Percentiles rank a stretch among this genome's conserved stretches.
phyloP scores from a whole-genome alignment of 139 green algal genomes.

The Chlamydomonas sp. region DNA sequence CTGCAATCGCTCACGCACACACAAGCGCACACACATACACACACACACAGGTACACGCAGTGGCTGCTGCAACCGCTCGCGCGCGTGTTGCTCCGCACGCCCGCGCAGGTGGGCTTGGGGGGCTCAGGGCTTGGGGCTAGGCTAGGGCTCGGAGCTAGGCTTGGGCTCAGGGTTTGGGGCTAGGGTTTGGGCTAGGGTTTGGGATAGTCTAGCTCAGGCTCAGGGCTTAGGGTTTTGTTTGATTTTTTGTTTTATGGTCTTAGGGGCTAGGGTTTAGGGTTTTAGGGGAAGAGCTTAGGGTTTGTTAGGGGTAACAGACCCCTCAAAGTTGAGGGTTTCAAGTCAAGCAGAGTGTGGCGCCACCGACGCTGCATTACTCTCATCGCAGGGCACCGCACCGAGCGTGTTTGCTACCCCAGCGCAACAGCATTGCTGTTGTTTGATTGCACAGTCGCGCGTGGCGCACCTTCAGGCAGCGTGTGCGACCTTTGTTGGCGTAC shows the following conservation, averaged over 20 bases:
- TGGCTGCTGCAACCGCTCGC: slow-evolving; percentile 9
- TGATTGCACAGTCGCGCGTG: no score
- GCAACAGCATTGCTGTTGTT: no score
- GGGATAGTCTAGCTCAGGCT: neutral
- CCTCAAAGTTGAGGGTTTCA: no score
- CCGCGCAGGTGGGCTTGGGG: slow-evolving; percentile 7
- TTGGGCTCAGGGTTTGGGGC: neutral
- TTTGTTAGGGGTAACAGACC: no score
- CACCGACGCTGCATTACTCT: no score
- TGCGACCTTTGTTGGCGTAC: no score
- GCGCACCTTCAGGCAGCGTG: no score
- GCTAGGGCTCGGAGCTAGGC: neutral
- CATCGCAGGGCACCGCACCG: no score
- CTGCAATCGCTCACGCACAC: neutral
- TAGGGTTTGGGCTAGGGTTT: neutral
- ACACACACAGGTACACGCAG: neutral
- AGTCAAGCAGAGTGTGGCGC: no score
- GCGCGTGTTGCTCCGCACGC: neutral
- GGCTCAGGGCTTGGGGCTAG: neutral
- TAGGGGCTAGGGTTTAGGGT: neutral
- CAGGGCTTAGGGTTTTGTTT: neutral
- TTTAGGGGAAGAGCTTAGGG: neutral
- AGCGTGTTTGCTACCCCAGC: no score
- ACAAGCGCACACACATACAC: slow-evolving; percentile 1
- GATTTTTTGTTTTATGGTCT: neutral